Base-by-base conservation (phyloP, 163 green algal species). In the Chlorella variabilis region DNA sequence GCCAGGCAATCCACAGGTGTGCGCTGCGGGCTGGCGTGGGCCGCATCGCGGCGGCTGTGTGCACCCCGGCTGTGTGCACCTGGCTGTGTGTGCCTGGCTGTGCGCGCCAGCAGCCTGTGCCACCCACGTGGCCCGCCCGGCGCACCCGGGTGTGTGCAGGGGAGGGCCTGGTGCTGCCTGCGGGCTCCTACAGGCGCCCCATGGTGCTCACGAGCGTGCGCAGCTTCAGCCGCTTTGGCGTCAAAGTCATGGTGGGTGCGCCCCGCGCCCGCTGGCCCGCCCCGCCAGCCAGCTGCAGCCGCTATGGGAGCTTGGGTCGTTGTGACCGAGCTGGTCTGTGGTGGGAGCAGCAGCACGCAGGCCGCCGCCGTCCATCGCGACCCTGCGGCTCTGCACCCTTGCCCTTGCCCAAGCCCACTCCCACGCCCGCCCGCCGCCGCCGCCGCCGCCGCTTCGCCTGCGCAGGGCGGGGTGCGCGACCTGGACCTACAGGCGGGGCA, bases 151-250 rank as follows among this genome's bases (percentile, higher is more conserved):
- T 38, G 69, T 38, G n/a, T 38, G 59, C 70, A 66, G 56, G 68
- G 54, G 66, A 75, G 59, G 79, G 79, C 59, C 21, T 84, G 39
- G 45, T 84, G 23, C 59, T 84, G 69, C 58, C 45, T 8, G n/a
- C 70, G 0, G 79, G 79, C 21, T 27, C 5, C 33, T 84, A 84
- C 79, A 49, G 18, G 25, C 25, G 59, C 13, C 69, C 69, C 21
- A 49, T 84, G 23, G 59, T 80, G 38, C 42, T 84, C 39, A 59
- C 56, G 2, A 48, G 38, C 25, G 66, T 84, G 25, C 69, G 61
- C 25, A 21, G 33, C 70, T 84, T 84, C 42, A 48, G 2, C 31
- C 51, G 36, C 13, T 80, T 68, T 36, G 75, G 79, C 25, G 38
- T 84, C 17, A 75, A 80, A 27, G 27, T 84, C 2, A 34, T 70